A percentile compares a stretch with the other conserved stretches of the same genome.
Conservation (phyloP, 768 basidiomycete species). For the Lentinula sp. region DNA sequence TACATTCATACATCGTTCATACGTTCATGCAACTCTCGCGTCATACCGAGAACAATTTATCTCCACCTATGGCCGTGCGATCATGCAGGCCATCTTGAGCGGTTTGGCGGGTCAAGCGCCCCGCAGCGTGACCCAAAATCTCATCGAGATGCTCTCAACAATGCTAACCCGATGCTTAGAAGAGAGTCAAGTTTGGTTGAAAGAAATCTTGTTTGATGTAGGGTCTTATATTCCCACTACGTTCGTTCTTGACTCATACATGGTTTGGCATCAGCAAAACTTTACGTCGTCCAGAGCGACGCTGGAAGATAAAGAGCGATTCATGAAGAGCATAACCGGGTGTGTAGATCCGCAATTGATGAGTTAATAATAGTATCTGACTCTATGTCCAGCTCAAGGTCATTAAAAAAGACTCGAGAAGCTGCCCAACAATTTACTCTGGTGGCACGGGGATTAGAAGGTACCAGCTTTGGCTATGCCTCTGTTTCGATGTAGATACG, state of each 20-base stretch:
- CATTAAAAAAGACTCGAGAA: conserved; percentile 68
- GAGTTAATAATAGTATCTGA: neutral
- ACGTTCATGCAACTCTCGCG: conserved; percentile 54
- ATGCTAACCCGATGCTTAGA: conserved; percentile 52
- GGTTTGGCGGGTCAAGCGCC: conserved; percentile 86
- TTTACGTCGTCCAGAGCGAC: conserved; percentile 73
- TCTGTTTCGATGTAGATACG: conserved; percentile 28
- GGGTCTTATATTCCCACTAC: conserved; percentile 13
- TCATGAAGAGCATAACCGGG: conserved; percentile 69
- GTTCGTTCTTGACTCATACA: neutral
- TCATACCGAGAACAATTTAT: conserved; percentile 48
- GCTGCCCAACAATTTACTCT: conserved; percentile 86
- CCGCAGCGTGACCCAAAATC: conserved; percentile 73
- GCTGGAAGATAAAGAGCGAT: conserved; percentile 68
- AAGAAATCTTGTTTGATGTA: conserved; percentile 64
- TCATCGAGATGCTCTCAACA: conserved; percentile 75
- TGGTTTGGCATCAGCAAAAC: conserved; percentile 42
- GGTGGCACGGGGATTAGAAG: conserved; percentile 78
- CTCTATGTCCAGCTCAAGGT: conserved; percentile 48
- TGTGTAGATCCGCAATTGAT: conserved; percentile 24
- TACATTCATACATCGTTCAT: conserved; percentile 61
- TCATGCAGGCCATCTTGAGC: conserved; percentile 68
- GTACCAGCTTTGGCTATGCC: conserved; percentile 81
- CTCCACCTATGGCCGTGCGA: conserved; percentile 48
- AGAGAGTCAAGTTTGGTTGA: conserved; percentile 64